These are phyloP conservation scores for Austroboletus festivus DNA, from an alignment of 768 basidiomycete genomes.

Conservation along the genomic window DNA sequence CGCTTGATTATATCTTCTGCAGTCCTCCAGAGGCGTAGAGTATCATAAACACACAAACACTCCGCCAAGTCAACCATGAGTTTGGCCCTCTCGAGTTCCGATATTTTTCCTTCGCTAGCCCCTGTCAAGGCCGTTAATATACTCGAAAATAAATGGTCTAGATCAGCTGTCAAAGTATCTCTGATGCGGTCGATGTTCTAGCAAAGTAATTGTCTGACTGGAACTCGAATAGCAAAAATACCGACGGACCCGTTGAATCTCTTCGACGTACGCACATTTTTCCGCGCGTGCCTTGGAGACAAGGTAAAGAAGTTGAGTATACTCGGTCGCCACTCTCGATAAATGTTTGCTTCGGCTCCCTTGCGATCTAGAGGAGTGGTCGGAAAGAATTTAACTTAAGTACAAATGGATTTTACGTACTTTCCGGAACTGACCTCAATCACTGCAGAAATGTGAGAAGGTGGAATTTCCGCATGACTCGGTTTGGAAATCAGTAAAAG, in stretches of 20 bases:
- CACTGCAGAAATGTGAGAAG: slow-evolving; percentile 28
- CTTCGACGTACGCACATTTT: slow-evolving; percentile 75
- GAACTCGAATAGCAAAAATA: slow-evolving; percentile 8
- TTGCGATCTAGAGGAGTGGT: slow-evolving; percentile 42
- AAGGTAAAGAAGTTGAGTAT: slow-evolving; percentile 89
- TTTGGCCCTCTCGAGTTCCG: slow-evolving; percentile 65
- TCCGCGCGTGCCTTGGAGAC: slow-evolving; percentile 75
- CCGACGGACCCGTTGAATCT: slow-evolving; percentile 77
- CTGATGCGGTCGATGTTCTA: slow-evolving; percentile 83
- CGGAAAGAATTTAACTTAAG: not conserved
- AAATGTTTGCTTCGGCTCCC: slow-evolving; percentile 77
- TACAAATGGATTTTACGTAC: slow-evolving; percentile 17
- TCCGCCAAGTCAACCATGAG: slow-evolving; percentile 67
- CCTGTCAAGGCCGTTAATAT: slow-evolving; percentile 52
- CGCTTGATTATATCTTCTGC: slow-evolving; percentile 83
- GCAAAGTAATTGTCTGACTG: slow-evolving; percentile 20
- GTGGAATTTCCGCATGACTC: slow-evolving; percentile 31
- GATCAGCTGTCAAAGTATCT: slow-evolving; percentile 79
- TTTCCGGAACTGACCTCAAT: slow-evolving; percentile 37
- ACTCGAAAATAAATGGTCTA: slow-evolving; percentile 76
- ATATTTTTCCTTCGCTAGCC: slow-evolving; percentile 45
- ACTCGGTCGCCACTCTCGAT: slow-evolving; percentile 83
- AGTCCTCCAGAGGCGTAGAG: slow-evolving; percentile 76
- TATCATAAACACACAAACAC: slow-evolving; percentile 76
- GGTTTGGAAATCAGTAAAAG: slow-evolving; percentile 66